Evolutionary conservation across 2,329 filamentous ascomycete genomes (phyloP).

Genomic region (Nigrospora osmanthi): DNA sequence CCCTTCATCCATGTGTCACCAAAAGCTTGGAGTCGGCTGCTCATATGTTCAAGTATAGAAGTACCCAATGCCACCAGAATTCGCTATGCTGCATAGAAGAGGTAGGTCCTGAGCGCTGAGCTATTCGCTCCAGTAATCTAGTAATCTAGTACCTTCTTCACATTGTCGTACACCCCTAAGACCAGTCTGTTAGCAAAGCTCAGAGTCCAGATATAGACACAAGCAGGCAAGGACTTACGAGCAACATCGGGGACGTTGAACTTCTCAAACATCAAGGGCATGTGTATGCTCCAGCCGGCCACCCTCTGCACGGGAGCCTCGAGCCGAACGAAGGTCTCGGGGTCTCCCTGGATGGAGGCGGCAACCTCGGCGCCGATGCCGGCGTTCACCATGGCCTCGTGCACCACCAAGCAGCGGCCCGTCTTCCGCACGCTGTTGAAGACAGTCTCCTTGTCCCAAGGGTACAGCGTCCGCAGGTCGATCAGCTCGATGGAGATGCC

Average conservation of each 20-base stretch:
- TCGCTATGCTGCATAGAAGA: background rate
- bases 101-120: background rate
- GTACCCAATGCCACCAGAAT: no score
- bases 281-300: constrained; percentile 84
- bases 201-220: background rate
- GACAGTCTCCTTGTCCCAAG: constrained; percentile 80
- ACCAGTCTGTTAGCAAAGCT: constrained; percentile 14
- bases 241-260: constrained; percentile 81
- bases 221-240: constrained; percentile 51
- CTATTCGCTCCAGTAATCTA: constrained; percentile 48
- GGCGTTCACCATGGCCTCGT: constrained; percentile 87
- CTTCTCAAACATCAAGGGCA: constrained; percentile 69
- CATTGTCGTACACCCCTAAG: constrained; percentile 62
- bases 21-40: no score
- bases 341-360: constrained; percentile 75
- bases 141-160: constrained; percentile 60
- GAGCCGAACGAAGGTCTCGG: constrained; percentile 67
- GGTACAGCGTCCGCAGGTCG: constrained; percentile 81
- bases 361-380: constrained; percentile 86
- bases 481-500: constrained; percentile 78
- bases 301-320: constrained; percentile 82
- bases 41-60: no score
- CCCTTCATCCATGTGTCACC: no score
- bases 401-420: constrained; percentile 77
- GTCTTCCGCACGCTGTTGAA: constrained; percentile 81